Conservation (phyloP, 2,329 filamentous ascomycete species). For the Aspergillus chevalieri region DNA sequence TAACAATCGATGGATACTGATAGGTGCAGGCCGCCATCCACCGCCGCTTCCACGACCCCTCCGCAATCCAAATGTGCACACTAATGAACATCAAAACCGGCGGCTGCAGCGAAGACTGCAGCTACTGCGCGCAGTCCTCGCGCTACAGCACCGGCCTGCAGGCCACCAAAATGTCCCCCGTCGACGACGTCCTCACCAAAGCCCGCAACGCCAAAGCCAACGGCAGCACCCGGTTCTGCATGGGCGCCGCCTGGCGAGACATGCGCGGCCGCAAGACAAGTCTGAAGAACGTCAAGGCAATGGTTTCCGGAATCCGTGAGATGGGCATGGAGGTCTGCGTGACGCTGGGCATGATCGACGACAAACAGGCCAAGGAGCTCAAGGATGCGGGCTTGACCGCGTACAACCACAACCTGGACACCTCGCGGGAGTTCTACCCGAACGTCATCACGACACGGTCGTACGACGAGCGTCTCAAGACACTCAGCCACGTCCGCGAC, state of each 20-base stretch:
- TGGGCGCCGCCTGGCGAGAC: slow-evolving; percentile 90
- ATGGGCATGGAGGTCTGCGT: slow-evolving; percentile 90
- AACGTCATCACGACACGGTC: slow-evolving; percentile 76
- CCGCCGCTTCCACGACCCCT: slow-evolving; percentile 76
- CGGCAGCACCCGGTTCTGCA: slow-evolving; percentile 86
- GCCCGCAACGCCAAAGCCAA: slow-evolving; percentile 73
- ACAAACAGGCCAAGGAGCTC: slow-evolving; percentile 70
- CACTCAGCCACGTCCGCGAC: slow-evolving; percentile 71
- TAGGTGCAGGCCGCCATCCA: slow-evolving; percentile 58
- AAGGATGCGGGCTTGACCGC: slow-evolving; percentile 80
- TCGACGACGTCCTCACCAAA: slow-evolving; percentile 73
- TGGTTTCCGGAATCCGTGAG: slow-evolving; percentile 73
- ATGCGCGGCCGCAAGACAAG: slow-evolving; percentile 85
- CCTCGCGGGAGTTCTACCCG: slow-evolving; percentile 81
- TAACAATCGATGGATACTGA: no score
- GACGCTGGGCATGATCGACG: slow-evolving; percentile 90
- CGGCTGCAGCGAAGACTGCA: slow-evolving; percentile 86
- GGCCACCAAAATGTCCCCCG: slow-evolving; percentile 70
- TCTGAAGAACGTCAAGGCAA: slow-evolving; percentile 75
- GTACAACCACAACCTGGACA: slow-evolving; percentile 94
- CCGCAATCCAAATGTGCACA: slow-evolving; percentile 84
- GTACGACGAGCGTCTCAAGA: slow-evolving; percentile 81
- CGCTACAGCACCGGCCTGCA: slow-evolving; percentile 72
- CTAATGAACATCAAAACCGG: slow-evolving; percentile 97
- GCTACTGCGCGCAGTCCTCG: slow-evolving; percentile 85